Evolutionary conservation across 2,329 filamentous ascomycete genomes (phyloP), one percentile per base, ranked within the genome.

Genomic region (Neopestalotiopsis sp.): DNA sequence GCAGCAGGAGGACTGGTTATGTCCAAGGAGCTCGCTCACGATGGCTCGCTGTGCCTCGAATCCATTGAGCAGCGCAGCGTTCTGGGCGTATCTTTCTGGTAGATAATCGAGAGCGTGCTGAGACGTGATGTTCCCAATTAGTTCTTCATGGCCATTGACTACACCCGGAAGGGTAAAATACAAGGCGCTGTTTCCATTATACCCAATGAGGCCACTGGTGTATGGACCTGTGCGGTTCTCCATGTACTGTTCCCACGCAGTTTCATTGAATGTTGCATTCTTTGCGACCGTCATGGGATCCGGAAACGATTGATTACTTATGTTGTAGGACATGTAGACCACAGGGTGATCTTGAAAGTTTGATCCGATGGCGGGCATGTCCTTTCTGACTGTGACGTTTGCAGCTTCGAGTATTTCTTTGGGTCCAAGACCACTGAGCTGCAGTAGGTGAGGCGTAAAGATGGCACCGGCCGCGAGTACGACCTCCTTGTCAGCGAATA

Each of bases 351-450:
- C 72, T n/a, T 75, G 72, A 2, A 74, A 71, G 28, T 74, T 74
- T 12, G 74, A 71, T 1, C 74, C 74, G 12, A 75, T 69, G 0
- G 59, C 69, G 1, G 73, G 67, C 1, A 72, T 59, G 14, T 75
- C 66, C 17, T 69, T 42, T 10, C 72, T 40, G 6, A 69, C 28
- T 0, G 70, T 63, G 30, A 63, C 69, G 6, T 49, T 68, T 34
- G 69, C 67, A 2, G 30, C 32, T 9, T 61, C 59, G 2, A 76
- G 72, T 1, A 74, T 14, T 5, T 66, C 45, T 3, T 40, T 30
- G 6, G 71, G 69, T 0, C 75, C 75, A 10, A 77, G 69, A 9
- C 83, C 82, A 4, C 81, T 83, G 1, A 81, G 74, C 68, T 84
- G 80, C 0, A 84, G 75, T 0, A 84, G 66, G 34, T 81, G 75